A percentile compares a stretch with the other conserved stretches of the same genome.
phyloP scores from a whole-genome alignment of 495 filamentous ascomycete species.

The Glarea lozoyensis region DNA sequence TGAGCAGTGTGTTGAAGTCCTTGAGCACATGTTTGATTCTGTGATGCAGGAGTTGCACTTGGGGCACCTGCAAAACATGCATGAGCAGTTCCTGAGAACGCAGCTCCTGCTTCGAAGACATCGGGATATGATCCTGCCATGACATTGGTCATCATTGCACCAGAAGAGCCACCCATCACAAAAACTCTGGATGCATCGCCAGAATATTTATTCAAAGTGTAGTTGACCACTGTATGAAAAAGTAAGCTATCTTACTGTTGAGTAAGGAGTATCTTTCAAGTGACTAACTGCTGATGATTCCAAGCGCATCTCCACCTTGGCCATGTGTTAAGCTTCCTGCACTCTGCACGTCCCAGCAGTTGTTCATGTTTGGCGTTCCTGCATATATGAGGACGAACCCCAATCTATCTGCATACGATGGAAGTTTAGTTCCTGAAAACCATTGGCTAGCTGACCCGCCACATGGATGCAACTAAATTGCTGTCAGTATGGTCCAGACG shows the following conservation, averaged over 20 bases:
- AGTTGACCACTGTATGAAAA: no score
- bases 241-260: no score
- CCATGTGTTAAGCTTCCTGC: constrained; percentile 40
- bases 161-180: constrained; percentile 42
- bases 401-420: constrained; percentile 36
- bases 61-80: constrained; percentile 37
- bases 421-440: constrained; percentile 37
- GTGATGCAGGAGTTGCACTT: no score
- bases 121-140: constrained; percentile 41
- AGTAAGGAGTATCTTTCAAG: no score
- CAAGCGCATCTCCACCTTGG: constrained; percentile 46
- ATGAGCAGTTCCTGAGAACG: constrained; percentile 41
- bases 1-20: constrained; percentile 33
- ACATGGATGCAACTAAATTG: constrained; percentile 51
- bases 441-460: constrained; percentile 39
- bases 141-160: constrained; percentile 50
- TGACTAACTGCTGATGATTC: constrained; percentile 49
- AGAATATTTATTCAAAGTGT: constrained; percentile 37
- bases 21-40: constrained; percentile 37
- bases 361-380: constrained; percentile 33
- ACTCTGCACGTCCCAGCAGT: constrained; percentile 54
- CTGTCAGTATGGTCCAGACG: no score
- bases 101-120: constrained; percentile 39
- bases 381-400: constrained; percentile 51
- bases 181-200: constrained; percentile 41